phyloP scores from a whole-genome alignment of 163 green algal species.

The Scenedesmus sp. region DNA sequence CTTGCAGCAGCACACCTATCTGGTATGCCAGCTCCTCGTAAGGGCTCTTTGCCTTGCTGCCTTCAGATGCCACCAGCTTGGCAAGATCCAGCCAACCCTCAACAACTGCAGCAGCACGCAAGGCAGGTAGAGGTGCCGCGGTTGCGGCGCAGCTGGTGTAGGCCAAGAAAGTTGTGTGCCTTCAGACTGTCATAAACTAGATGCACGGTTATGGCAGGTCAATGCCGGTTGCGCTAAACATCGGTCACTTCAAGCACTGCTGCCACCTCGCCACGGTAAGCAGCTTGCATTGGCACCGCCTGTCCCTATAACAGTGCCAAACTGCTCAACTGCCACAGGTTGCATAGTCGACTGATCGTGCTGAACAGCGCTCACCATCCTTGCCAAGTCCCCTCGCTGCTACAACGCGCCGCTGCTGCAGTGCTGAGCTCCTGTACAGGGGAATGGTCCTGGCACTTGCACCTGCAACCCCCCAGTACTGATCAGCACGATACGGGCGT shows the following conservation, averaged over 20 bases:
- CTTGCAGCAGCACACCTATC: slow-evolving; percentile 63
- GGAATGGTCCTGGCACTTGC: slow-evolving; percentile 7
- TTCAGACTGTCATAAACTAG: neutral
- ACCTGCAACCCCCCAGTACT: neutral
- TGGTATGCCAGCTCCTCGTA: slow-evolving; percentile 78
- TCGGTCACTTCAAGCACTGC: too few species aligned
- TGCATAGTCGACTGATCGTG: neutral
- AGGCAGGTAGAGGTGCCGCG: neutral
- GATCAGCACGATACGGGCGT: neutral
- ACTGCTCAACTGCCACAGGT: neutral
- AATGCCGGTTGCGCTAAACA: too few species aligned
- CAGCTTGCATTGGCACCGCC: neutral
- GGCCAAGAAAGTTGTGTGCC: neutral
- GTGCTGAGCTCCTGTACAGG: neutral
- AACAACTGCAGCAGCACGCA: slow-evolving; percentile 48
- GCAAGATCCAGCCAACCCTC: slow-evolving; percentile 74
- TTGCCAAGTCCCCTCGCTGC: slow-evolving; percentile 29
- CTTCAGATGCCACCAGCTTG: slow-evolving; percentile 70
- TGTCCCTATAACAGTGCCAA: too few species aligned
- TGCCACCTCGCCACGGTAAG: neutral
- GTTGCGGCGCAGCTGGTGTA: neutral
- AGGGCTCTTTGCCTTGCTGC: slow-evolving; percentile 65
- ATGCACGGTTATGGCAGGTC: too few species aligned
- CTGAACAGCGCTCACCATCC: neutral
- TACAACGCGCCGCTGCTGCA: neutral